Percentiles rank a stretch among this genome's conserved stretches.
These are phyloP conservation scores for Hortiboletus flavorubellus DNA, from an alignment of 768 basidiomycete genomes.

Conservation along the genomic window DNA sequence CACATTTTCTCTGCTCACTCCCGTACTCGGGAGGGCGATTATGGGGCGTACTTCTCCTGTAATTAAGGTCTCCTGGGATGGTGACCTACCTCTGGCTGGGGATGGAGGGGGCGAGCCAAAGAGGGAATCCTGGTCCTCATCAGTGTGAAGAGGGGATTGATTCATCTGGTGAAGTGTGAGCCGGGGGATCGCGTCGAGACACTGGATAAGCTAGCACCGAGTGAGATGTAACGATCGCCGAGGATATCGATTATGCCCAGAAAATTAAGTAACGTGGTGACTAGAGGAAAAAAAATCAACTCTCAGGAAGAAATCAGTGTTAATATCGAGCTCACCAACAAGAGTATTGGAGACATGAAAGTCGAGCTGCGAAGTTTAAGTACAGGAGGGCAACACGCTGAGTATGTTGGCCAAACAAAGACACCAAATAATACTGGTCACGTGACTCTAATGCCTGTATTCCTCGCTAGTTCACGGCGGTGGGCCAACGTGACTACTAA, in stretches of 20 bases:
- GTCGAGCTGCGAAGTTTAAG: neutral
- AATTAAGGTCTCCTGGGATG: conserved; percentile 44
- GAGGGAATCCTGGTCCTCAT: conserved; percentile 63
- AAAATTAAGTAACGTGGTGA: neutral
- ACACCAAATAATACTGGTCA: conserved; percentile 5
- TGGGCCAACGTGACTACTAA: too few species aligned
- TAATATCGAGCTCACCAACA: conserved; percentile 2
- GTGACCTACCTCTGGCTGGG: conserved; percentile 73
- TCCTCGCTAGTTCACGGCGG: too few species aligned
- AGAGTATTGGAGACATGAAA: neutral
- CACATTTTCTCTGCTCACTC: conserved; percentile 54
- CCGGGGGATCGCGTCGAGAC: conserved; percentile 6
- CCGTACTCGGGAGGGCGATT: conserved; percentile 27
- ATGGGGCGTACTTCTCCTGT: conserved; percentile 11
- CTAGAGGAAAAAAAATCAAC: neutral
- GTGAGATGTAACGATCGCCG: conserved; percentile 2
- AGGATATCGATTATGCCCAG: neutral
- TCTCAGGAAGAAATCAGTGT: neutral
- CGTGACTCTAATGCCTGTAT: neutral
- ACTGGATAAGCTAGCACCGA: conserved; percentile 10
- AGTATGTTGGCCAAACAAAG: conserved; percentile 1
- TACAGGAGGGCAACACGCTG: neutral
- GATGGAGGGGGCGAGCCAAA: conserved; percentile 79
- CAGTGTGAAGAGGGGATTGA: conserved; percentile 1
- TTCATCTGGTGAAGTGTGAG: conserved; percentile 24